Evolutionary conservation across 306 rosid genomes (phyloP), one percentile per base, ranked within the genome.

Genomic region (Lagenaria siceraria): DNA sequence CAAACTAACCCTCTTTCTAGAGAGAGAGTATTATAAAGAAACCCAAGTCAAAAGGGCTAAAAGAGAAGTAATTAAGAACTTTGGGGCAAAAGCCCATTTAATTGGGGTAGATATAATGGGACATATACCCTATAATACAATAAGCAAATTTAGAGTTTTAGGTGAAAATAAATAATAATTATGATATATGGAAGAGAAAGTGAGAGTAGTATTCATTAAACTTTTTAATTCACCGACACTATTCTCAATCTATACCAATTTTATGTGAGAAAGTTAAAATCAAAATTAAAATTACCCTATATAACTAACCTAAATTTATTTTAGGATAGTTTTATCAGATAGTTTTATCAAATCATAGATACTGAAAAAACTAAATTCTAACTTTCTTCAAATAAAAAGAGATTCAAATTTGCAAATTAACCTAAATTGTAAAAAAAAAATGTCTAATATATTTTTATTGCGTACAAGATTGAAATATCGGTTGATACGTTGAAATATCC

Each of bases 151-250:
- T 18, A 21, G 33, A 4, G 52, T 66, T 36, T 66, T 66, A 65
- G 73, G 73, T 65, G 73, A 66, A 17, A 66, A 68, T 51, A 5
- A 46, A 46, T 46, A 46, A 46, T 46, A 46, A 46, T 46, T 46
- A 17, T 68, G 25, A 64, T 35, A 3, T 43, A 64, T 8, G 48
- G 9, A 8, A 35, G 46, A 64, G 48, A 64, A 64, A 31, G 31
- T 17, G 31, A 68, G 18, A 4, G 31, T 22, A 68, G 27, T 68
- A 6, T 21, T 36, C 31, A 38, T 68, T 11, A 4, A 38, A n/a
- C 18, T 36, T 19, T 36, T 36, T 65, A 65, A 65, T 65, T 65
- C 73, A 65, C 73, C 73, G 73, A 65, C 73, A 64, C 13, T 61
- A 62, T 15, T 63, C 70, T 63, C 70, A 6, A 29, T 63, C 70